Evolutionary conservation across 2,329 filamentous ascomycete genomes (phyloP), one percentile per base, ranked within the genome.

Genomic region (Claviceps sp.): DNA sequence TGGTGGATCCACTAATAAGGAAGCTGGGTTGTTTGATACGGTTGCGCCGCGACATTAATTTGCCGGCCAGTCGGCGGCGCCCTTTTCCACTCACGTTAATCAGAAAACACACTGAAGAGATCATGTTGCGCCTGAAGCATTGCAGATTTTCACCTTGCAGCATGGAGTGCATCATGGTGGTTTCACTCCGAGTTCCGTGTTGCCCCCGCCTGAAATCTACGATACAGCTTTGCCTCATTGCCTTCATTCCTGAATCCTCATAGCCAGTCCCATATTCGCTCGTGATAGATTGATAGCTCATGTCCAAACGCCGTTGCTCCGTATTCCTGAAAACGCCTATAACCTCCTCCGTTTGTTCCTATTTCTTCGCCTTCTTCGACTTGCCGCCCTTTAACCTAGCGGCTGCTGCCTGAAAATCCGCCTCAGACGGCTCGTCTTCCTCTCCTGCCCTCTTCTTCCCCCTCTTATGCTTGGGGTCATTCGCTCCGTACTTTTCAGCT

Each of bases 401-500:
- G 1, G 77, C 77, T 5, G 78, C 75, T 5, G 74, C 75, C 54
- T 80, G 74, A 52, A 83, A 82, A 0, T 75, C 78, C 58, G 81
- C 78, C 56, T 84, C 80, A 0, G 76, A 76, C 1, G 78, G 76
- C 61, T 54, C 53, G 2, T 79, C 76, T 55, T 86, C 83, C 59
- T 89, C 84, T 1, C 78, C 72, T 0, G 62, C 65, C 26, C 67
- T 70, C 57, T 75, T 72, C 62, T 78, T 80, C 11, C 72, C 73
- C 61, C 76, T 81, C 66, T 73, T 74, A 0, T 63, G 58, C 54
- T 73, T 71, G 49, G 62, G 60, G 48, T 61, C 62, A 14, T 63
- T 63, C 7, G 72, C 70, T 30, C 73, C 70, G 64, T 94, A 94
- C 69, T 91, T 94, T 48, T 82, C 85, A 53, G 87, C 87, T 48